Evolutionary conservation across 345 rosid species (phyloP), one percentile per base, ranked within the genome.

Genomic region (Pugionium dolabratum): DNA sequence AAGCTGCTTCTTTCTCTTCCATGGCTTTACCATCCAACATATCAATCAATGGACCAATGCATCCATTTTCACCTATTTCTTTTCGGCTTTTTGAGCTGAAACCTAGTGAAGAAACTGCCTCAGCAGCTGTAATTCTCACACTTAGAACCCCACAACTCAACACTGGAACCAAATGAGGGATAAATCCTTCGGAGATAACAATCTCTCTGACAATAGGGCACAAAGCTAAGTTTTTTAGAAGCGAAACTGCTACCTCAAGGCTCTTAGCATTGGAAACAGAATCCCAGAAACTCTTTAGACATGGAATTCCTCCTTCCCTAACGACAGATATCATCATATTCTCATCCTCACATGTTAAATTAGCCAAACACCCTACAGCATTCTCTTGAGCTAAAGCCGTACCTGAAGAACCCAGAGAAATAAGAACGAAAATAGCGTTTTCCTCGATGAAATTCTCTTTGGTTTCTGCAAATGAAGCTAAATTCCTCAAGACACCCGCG

Each of bases 1-100:
- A 85, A 26, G 92, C 96, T 9, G 95, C 91, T 78, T 88, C 96
- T 78, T 83, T 86, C 78, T 90, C 98, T 60, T 85, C 94, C 9
- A 72, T 70, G 35, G 89, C 91, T 76, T 93, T 93, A 9, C 95
- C 96, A 67, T 93, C 97, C 62, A 93, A 58, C 97, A 88, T 85
- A 61, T 80, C 81, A 58, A 85, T 79, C 79, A 93, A 68, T 7
- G 79, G 78, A 47, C 49, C 70, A 9, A 81, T 77, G 66, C 85
- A 79, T 27, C 90, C 96, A 6, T 70, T 70, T 49, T 83, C 96
- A 25, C 97, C 95, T 53, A 90, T 73, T 64, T 88, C 96, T 66
- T 79, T 90, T 79, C 86, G 73, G 7, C 76, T 65, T 74, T 79
- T 86, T 3, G 89, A 64, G 77, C 76, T 82, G 46, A 75, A 76